phyloP scores from a whole-genome alignment of 441 rosid genomes.

The Erodium trifolium region DNA sequence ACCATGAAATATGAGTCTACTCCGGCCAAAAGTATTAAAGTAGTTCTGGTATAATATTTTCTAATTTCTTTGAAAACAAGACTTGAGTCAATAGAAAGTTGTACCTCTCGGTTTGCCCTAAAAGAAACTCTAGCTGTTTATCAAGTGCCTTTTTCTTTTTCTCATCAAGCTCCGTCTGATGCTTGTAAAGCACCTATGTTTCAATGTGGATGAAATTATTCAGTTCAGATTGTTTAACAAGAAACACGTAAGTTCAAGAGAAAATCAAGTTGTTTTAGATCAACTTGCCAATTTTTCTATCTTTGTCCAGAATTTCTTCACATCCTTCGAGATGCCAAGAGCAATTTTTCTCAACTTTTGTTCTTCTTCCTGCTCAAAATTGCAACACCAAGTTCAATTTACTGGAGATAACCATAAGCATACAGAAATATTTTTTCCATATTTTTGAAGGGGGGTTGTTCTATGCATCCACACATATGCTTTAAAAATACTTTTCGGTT shows the following conservation, averaged over 20 bases:
- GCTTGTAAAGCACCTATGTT: conserved; percentile 86
- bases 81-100: background rate
- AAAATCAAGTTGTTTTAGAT: conserved; percentile 18
- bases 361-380: conserved; percentile 77
- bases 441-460: no score
- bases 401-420: background rate
- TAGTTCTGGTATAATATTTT: background rate
- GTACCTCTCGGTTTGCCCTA: conserved; percentile 99
- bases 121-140: conserved; percentile 91
- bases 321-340: conserved; percentile 83
- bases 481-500: background rate
- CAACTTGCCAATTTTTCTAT: conserved; percentile 91
- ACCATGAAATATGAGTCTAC: conserved; percentile 15
- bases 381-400: conserved; percentile 14
- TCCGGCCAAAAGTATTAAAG: background rate
- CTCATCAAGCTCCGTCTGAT: conserved; percentile 89
- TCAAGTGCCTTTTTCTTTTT: conserved; percentile 96
- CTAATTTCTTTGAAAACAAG: conserved; percentile 6
- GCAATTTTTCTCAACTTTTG: conserved; percentile 83
- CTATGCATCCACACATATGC: no score
- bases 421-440: no score
- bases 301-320: conserved; percentile 94
- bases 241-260: conserved; percentile 11
- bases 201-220: conserved; percentile 9
- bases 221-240: conserved; percentile 11